Evolutionary conservation across 331 rosid genomes (phyloP).

Genomic region (Erythrophleum ivorense): DNA sequence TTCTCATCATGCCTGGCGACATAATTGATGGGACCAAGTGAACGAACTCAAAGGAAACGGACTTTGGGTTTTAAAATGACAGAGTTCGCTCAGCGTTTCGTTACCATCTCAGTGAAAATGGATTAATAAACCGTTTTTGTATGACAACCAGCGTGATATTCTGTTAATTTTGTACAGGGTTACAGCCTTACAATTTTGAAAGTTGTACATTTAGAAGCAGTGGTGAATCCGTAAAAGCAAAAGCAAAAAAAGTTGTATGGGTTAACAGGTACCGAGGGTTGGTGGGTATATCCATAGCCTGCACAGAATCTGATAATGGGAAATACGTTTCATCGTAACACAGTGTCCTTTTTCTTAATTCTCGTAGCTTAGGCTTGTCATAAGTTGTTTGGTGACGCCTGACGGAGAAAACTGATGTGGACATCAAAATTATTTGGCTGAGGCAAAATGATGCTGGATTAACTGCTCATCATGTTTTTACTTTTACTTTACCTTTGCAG

Average conservation of each 20-base stretch:
- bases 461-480: background rate
- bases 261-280: background rate
- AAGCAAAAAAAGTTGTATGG: background rate
- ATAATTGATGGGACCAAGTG: conserved; percentile 11
- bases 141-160: background rate
- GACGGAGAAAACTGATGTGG: too few relatives aligned
- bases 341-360: too few relatives aligned
- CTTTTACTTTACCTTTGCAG: background rate
- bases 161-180: background rate
- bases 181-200: background rate
- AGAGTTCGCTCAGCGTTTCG: background rate
- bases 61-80: background rate
- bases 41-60: background rate
- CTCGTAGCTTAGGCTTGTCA: background rate
- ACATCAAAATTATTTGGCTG: too few relatives aligned
- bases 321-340: too few relatives aligned
- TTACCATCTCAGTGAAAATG: background rate
- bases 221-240: background rate
- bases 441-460: background rate
- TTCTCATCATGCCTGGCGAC: background rate
- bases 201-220: background rate
- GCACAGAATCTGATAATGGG: too few relatives aligned
- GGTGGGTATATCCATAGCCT: too few relatives aligned
- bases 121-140: background rate
- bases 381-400: too few relatives aligned